Evolutionary conservation across 2,329 filamentous ascomycete species (phyloP), one percentile per base, ranked within the genome.

Genomic region (Sporothrix phasma): DNA sequence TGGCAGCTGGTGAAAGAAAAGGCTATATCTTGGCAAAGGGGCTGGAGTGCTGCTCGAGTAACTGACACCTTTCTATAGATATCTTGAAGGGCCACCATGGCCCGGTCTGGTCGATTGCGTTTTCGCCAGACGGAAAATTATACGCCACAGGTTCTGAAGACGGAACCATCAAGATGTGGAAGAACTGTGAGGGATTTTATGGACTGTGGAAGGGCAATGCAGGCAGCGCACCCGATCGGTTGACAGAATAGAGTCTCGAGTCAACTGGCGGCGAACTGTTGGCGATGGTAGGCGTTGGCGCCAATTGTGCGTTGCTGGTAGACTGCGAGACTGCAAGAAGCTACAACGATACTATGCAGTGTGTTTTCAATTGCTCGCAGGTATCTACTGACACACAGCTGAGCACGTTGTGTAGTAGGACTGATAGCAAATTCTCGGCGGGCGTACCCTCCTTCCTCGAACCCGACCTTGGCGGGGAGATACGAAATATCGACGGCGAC

Each of bases 81-180:
- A 88, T 93, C 13, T 90, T 96, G 78, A 97, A 97, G 76, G 94
- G 94, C 26, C 94, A 99, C 70, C 94, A 99, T 72, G 94, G 94
- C 1, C 93, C 93, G 1, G 94, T 99, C 67, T 99, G 94, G 94
- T 96, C 92, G 5, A 87, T 95, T 66, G 88, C 88, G 64, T 99
- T 96, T 76, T 94, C 92, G 0, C 94, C 94, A 0, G 94, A 99
- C 72, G 92, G 92, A 54, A 97, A 96, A 73, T 79, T 99, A 7
- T 99, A 97, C 73, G 94, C 92, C 1, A 99, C 94, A 1, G 94
- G 90, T 34, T 97, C 92, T 58, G 94, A 99, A 74, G 94, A 99
- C 71, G 94, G 94, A 46, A 99, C 94, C 0, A 95, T 99, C 75
- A 99, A 99, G 78, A 80, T 99, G 79, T 88, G 85, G 85, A 88